Conservation (phyloP, 1,284 basidiomycete genomes). For the Trichosporon faecale region DNA sequence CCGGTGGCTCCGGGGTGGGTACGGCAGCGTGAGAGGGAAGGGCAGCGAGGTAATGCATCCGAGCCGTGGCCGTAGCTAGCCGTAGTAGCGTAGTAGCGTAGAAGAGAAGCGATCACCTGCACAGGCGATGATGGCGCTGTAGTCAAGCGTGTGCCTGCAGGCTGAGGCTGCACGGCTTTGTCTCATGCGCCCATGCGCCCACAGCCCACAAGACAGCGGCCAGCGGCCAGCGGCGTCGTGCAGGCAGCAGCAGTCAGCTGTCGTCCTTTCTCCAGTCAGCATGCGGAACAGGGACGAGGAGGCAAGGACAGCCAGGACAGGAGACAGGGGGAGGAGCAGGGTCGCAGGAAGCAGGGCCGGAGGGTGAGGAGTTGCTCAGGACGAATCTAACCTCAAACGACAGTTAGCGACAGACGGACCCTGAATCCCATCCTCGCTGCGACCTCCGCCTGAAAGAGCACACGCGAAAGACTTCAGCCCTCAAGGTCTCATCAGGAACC, state of each 20-base stretch:
- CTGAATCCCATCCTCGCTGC: background rate
- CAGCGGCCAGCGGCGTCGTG: background rate
- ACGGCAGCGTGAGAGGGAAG: no score
- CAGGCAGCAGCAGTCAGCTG: background rate
- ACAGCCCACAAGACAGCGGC: no score
- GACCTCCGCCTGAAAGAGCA: background rate
- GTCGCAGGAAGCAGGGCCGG: background rate
- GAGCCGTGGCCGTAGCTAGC: background rate
- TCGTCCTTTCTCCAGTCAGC: background rate
- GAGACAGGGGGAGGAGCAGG: background rate
- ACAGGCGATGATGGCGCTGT: background rate
- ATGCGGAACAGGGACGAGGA: background rate
- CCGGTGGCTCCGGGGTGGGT: no score
- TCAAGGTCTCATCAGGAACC: background rate
- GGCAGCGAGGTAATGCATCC: background rate
- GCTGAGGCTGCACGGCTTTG: background rate
- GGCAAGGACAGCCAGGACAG: background rate
- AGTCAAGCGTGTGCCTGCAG: constrained; percentile 1
- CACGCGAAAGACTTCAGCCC: background rate
- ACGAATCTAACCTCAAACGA: constrained; percentile 7
- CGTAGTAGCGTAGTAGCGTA: background rate
- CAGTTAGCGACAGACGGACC: constrained; percentile 8
- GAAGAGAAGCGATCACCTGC: background rate
- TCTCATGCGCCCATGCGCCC: background rate
- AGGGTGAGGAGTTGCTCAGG: background rate